Conservation (phyloP, 75 land plant genomes). For the Cryptomeria japonica region DNA sequence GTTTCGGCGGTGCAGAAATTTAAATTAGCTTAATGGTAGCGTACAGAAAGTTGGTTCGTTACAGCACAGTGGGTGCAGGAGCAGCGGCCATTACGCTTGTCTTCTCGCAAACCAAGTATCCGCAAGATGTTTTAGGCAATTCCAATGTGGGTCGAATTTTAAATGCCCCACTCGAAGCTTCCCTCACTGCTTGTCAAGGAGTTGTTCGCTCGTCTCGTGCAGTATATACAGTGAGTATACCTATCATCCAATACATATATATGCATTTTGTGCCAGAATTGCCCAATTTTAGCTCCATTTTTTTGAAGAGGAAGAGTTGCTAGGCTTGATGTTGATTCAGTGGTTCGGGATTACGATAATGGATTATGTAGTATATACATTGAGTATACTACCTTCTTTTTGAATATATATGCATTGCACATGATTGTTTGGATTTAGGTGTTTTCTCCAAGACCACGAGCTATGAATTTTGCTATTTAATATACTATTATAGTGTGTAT, state of each 20-base stretch:
- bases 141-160: background rate
- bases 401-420: background rate
- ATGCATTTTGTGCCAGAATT: background rate
- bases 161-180: background rate
- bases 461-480: too few relatives aligned
- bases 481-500: too few relatives aligned
- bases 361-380: slow-evolving; percentile 33
- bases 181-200: slow-evolving; percentile 19
- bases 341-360: background rate
- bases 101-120: background rate
- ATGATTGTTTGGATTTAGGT: background rate
- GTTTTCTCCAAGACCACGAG: too few relatives aligned
- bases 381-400: background rate
- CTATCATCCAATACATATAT: background rate
- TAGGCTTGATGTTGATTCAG: background rate
- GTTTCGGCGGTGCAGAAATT: background rate
- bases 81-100: background rate
- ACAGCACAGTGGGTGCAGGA: background rate
- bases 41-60: background rate
- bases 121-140: background rate
- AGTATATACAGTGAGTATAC: slow-evolving; percentile 32
- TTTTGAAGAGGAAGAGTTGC: background rate
- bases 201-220: slow-evolving; percentile 49
- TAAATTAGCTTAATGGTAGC: background rate
- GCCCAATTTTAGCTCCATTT: background rate